phyloP scores from a whole-genome alignment of 202 grass and related monocot species.

The Schoenoplectus tabernaemontani region DNA sequence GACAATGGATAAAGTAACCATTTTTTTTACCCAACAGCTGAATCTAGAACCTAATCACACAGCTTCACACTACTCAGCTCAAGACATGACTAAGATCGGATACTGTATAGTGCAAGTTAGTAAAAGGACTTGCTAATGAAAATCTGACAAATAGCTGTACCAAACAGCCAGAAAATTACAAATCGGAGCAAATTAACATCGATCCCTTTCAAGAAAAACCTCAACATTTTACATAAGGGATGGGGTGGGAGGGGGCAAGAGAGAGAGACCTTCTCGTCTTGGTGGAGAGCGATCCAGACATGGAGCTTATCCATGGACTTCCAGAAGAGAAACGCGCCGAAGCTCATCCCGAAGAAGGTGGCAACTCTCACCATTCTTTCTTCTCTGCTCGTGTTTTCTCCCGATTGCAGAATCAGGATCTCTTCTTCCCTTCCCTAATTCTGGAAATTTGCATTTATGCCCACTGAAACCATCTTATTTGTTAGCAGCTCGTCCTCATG shows the following conservation, averaged over 20 bases:
- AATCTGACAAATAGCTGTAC: neutral
- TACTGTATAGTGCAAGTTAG: neutral
- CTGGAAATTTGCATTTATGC: neutral
- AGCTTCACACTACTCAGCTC: neutral
- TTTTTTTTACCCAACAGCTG: neutral
- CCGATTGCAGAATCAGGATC: neutral
- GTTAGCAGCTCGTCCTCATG: neutral
- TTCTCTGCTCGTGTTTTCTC: neutral
- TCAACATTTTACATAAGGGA: neutral
- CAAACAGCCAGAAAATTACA: neutral
- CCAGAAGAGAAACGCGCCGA: conserved; percentile 96
- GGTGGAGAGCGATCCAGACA: conserved; percentile 93
- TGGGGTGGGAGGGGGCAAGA: neutral
- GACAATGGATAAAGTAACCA: neutral
- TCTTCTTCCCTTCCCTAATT: neutral
- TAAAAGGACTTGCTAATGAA: neutral
- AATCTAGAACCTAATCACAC: neutral
- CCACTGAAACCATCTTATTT: neutral
- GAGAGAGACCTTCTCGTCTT: conserved; percentile 80
- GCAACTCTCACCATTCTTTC: conserved; percentile 74
- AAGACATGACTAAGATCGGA: neutral
- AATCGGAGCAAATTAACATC: neutral
- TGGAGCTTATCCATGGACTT: conserved; percentile 88
- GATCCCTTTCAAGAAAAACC: neutral
- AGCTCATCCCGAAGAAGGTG: conserved; percentile 82